phyloP scores from a whole-genome alignment of 2,329 filamentous ascomycete genomes.

The Bipolaris sorokiniana region DNA sequence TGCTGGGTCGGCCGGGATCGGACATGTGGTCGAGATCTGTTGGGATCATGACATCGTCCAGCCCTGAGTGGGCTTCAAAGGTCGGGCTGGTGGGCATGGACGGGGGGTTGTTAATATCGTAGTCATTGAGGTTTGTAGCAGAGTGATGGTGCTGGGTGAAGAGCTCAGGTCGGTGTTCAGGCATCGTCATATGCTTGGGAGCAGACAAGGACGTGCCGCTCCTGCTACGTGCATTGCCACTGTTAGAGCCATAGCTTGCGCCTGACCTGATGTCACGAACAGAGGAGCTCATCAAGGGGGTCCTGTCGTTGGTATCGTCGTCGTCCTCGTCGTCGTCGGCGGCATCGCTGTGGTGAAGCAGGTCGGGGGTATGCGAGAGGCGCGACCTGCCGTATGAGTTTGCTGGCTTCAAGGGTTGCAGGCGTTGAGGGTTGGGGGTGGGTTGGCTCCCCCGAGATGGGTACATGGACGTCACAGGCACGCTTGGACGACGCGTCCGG shows the following conservation, averaged over 20 bases:
- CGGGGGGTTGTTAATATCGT: constrained; percentile 70
- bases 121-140: constrained; percentile 50
- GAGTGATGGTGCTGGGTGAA: constrained; percentile 39
- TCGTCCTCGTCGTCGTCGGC: constrained; percentile 50
- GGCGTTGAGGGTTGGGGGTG: constrained; percentile 26
- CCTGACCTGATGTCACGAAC: constrained; percentile 45
- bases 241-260: constrained; percentile 43
- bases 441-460: constrained; percentile 35
- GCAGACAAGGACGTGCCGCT: constrained; percentile 44
- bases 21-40: constrained; percentile 60
- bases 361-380: constrained; percentile 38
- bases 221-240: constrained; percentile 38
- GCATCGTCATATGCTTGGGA: constrained; percentile 25
- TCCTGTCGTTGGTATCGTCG: constrained; percentile 55
- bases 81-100: constrained; percentile 66
- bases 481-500: constrained; percentile 52
- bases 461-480: constrained; percentile 46
- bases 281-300: constrained; percentile 58
- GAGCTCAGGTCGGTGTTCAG: constrained; percentile 26
- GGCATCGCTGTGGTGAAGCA: constrained; percentile 54
- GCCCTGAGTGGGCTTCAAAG: constrained; percentile 58
- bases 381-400: constrained; percentile 32
- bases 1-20: constrained; percentile 25
- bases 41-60: constrained; percentile 71
- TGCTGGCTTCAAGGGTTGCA: constrained; percentile 16